Base-by-base conservation (phyloP, 768 basidiomycete species). In the Tylopilus rubrobrunneus region DNA sequence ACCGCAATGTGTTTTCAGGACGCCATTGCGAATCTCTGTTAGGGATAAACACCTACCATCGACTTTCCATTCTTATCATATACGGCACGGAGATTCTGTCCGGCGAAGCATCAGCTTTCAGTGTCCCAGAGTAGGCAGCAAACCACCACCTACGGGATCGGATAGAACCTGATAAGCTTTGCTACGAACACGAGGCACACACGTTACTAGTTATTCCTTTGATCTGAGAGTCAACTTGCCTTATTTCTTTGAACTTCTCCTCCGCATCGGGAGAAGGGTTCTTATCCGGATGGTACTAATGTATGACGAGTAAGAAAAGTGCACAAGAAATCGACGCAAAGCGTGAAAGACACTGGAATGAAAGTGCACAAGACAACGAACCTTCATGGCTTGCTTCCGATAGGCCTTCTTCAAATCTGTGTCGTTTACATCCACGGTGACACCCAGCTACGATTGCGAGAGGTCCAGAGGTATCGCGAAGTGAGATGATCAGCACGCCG, bases 51-150 rank as follows among this genome's bases (percentile, higher is more conserved):
- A 65, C 82, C 61, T 61, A 87, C 91, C 82, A 89, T 91, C 47
- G 84, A 81, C 72, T 90, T 92, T 42, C 97, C 97, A 75, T 96
- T 87, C 76, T 92, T 93, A 71, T 99, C 94, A 65, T 99, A 99
- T 21, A 93, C 88, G 0, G 83, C 82, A 43, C 96, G 83, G 42
- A 88, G 70, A 74, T 98, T 91, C 81, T 89, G 56, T 53, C n/a
- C 47, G 47, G 37, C 48, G 25, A 45, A 56, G 63, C 3, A 47
- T 59, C 39, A 51, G 48, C 14, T 48, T 34, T 37, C 34, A 23
- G 48, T 40, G 33, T 51, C 36, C 51, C 19, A 52, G 55, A 43
- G 52, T 44, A 44, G 53, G 55, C 44, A 55, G 49, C 21, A 56
- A 37, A 71, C 29, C 37, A 36, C 56, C 52, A 49, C 85, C 61